Base-by-base conservation (phyloP, 371 early-diverging fungal species). In the Blakeslea trispora region DNA sequence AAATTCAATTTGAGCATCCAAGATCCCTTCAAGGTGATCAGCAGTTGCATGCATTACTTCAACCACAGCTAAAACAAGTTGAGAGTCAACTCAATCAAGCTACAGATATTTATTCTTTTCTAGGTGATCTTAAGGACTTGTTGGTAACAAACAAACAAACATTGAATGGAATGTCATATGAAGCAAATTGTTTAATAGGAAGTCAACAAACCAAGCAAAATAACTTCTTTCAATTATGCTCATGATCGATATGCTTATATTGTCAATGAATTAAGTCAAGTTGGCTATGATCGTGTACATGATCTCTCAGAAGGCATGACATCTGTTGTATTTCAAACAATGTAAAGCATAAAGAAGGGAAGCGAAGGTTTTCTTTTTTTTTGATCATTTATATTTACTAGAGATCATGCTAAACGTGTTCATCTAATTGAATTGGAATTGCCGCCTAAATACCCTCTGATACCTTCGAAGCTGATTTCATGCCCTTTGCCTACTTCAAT, bases 51-150 rank as follows among this genome's bases (percentile, higher is more conserved):
- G 37, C 37, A 0, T 44, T 55, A 41, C 35, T 50, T 23, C 11
- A 44, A 10, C 37, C 50, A 3, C 15, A 40, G 14, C 28, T 49
- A 39, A 22, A 44, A 24, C 5, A 17, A n/a, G 41, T 54, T 13
- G 46, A 55, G 31, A 55, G 32, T 45, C 55, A 53, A 32, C 19
- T 55, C 22, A 15, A 49, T 10, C 53, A 57, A 50, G 56, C 53
- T 31, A 41, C 57, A 17, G 68, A 66, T 53, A 58, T 74, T 19
- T 57, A 51, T 28, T 42, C 54, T 1, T 69, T 74, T 45, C 49
- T 79, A 10, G 52, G 53, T 14, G 77, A 79, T 31, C 59, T 79
- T 2, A 68, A 77, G 55, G 64, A 71, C 11, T 45, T 71, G 5
- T 34, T 79, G 14, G 68, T 66, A 70, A 50, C 7, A 28, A 28